A percentile compares a stretch with the other conserved stretches of the same genome.
phyloP scores from a whole-genome alignment of 164 flowering plant species.

The Vitis riparia region DNA sequence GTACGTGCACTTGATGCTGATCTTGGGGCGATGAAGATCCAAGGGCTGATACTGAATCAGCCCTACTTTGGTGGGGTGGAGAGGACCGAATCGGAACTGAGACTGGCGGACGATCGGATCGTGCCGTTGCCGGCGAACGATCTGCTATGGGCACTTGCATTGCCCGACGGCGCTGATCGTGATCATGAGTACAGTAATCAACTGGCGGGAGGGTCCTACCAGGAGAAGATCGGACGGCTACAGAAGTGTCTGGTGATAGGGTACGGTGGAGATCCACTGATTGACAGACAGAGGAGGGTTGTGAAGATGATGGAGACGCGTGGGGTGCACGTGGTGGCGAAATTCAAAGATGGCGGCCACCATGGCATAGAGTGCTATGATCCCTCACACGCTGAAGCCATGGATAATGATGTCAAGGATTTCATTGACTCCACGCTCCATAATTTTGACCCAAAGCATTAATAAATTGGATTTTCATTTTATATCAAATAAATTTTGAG shows the following conservation, averaged over 20 bases:
- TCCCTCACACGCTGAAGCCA: slow-evolving; percentile 24
- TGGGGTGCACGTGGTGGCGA: slow-evolving; percentile 39
- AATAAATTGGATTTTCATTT: neutral
- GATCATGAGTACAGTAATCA: slow-evolving; percentile 62
- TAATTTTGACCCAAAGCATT: neutral
- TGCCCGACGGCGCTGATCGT: slow-evolving; percentile 53
- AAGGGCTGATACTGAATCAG: slow-evolving; percentile 52
- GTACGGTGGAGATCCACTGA: slow-evolving; percentile 45
- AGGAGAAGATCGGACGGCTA: slow-evolving; percentile 30
- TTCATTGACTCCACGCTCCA: slow-evolving; percentile 17
- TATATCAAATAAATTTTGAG: no score
- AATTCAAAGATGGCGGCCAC: slow-evolving; percentile 38
- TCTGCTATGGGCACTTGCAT: slow-evolving; percentile 49
- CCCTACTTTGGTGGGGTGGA: slow-evolving; percentile 51
- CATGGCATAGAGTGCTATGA: slow-evolving; percentile 52
- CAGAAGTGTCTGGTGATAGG: slow-evolving; percentile 47
- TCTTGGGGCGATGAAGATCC: slow-evolving; percentile 34
- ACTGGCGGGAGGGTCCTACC: neutral
- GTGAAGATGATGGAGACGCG: slow-evolving; percentile 38
- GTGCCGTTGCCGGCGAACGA: slow-evolving; percentile 41
- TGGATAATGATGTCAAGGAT: slow-evolving; percentile 24
- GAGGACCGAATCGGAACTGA: slow-evolving; percentile 56
- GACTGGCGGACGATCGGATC: slow-evolving; percentile 26
- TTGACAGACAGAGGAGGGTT: slow-evolving; percentile 43
- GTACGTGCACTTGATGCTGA: slow-evolving; percentile 33